Conservation (phyloP, 345 rosid species). For the Populus simonii region DNA sequence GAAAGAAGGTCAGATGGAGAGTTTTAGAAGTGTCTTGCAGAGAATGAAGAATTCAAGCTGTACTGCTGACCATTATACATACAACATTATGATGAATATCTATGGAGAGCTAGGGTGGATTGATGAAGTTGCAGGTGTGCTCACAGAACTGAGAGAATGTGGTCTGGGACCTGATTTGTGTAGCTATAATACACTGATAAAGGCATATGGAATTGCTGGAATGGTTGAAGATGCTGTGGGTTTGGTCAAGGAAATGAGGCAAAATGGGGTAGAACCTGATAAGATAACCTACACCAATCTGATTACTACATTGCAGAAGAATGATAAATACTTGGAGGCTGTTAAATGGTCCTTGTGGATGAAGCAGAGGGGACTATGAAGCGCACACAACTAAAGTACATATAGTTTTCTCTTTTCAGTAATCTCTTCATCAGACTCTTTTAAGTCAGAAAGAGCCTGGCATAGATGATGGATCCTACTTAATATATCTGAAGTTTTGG, state of each 20-base stretch:
- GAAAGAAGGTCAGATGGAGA: conserved; percentile 75
- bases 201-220: conserved; percentile 92
- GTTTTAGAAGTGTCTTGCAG: conserved; percentile 58
- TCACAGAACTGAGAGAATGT: conserved; percentile 57
- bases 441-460: background rate
- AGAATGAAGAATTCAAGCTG: conserved; percentile 62
- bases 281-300: conserved; percentile 69
- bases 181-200: conserved; percentile 89
- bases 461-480: background rate
- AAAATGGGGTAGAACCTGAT: conserved; percentile 63
- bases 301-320: conserved; percentile 63
- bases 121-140: conserved; percentile 59
- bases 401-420: background rate
- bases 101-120: conserved; percentile 85
- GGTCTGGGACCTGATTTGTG: conserved; percentile 72
- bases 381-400: background rate
- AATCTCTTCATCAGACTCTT: background rate
- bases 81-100: conserved; percentile 83
- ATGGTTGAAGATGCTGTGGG: conserved; percentile 83
- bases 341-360: conserved; percentile 94
- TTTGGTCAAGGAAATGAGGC: conserved; percentile 83
- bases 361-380: conserved; percentile 74
- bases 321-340: conserved; percentile 84
- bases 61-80: conserved; percentile 61
- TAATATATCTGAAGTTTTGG: background rate